Percentiles rank a stretch among this genome's conserved stretches.
These are phyloP conservation scores for Blastocystis sp. DNA, from an alignment of 352 stramenopile species.

Conservation along the genomic window DNA sequence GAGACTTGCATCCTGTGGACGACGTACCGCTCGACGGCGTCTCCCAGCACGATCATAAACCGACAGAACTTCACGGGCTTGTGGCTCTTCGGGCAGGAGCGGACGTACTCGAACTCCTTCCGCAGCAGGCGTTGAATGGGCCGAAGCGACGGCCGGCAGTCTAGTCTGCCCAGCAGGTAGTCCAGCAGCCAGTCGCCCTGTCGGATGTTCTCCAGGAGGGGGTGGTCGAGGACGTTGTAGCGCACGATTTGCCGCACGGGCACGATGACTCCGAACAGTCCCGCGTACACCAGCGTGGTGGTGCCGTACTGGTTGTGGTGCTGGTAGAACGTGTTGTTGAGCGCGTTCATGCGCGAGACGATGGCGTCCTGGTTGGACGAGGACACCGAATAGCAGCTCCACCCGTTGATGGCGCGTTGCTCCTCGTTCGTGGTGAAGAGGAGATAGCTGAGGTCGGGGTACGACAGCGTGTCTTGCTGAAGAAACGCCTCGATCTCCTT, in stretches of 20 bases:
- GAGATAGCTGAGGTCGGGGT: conserved; percentile 55
- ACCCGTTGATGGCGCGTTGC: conserved; percentile 18
- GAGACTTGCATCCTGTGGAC: neutral
- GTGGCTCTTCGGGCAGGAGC: conserved; percentile 32
- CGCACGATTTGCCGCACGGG: conserved; percentile 45
- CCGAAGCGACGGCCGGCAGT: neutral
- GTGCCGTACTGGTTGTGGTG: conserved; percentile 45
- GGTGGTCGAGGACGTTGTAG: conserved; percentile 72
- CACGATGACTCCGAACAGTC: conserved; percentile 70
- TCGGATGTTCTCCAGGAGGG: conserved; percentile 72
- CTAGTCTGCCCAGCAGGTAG: conserved; percentile 51
- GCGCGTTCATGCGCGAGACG: neutral
- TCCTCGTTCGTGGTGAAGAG: conserved; percentile 73
- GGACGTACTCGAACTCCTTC: conserved; percentile 59
- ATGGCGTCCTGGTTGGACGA: neutral
- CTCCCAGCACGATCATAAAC: conserved; percentile 12
- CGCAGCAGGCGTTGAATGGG: neutral
- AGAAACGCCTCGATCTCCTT: conserved; percentile 30
- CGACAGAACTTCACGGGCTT: conserved; percentile 64
- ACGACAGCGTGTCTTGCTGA: neutral
- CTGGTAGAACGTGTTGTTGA: conserved; percentile 14
- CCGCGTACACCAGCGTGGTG: conserved; percentile 70
- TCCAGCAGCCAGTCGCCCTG: conserved; percentile 74
- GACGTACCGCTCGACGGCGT: neutral
- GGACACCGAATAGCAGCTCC: conserved; percentile 49